A percentile compares a stretch with the other conserved stretches of the same genome.
Conservation (phyloP, 305 asterid species). For the Solanum hybrid region DNA sequence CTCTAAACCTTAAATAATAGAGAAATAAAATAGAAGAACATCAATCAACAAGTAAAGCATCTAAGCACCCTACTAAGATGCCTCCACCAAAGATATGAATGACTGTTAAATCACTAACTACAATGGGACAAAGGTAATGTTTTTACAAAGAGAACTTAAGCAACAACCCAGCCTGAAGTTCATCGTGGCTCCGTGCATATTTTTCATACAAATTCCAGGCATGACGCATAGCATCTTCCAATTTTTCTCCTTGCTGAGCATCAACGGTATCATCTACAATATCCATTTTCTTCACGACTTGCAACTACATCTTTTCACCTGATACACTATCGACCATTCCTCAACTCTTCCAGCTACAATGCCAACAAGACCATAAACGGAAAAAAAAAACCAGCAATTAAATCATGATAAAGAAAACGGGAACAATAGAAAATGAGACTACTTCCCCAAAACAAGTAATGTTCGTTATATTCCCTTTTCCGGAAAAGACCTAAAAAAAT, state of each 20-base stretch:
- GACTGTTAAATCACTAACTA: neutral
- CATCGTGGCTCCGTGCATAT: slow-evolving; percentile 94
- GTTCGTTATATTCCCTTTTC: neutral
- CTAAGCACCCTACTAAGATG: neutral
- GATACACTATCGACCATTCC: slow-evolving; percentile 22
- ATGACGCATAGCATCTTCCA: slow-evolving; percentile 83
- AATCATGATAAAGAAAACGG: neutral
- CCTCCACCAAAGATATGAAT: neutral
- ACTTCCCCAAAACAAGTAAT: neutral
- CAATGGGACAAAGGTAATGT: neutral
- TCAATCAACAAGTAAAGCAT: neutral
- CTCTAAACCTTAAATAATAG: neutral
- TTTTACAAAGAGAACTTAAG: neutral
- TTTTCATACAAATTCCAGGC: slow-evolving; percentile 92
- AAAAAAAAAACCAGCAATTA: neutral
- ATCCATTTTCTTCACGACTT: slow-evolving; percentile 10
- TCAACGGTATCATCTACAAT: slow-evolving; percentile 27
- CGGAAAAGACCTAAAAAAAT: neutral
- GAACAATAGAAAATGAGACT: neutral
- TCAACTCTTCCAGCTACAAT: slow-evolving; percentile 50
- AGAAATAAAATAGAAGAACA: neutral
- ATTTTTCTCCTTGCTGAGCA: slow-evolving; percentile 51
- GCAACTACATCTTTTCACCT: slow-evolving; percentile 7
- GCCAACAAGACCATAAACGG: neutral
- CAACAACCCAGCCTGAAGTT: slow-evolving; percentile 55